Conservation (phyloP, 1,284 basidiomycete genomes). For the Sporisorium scitamineum region DNA sequence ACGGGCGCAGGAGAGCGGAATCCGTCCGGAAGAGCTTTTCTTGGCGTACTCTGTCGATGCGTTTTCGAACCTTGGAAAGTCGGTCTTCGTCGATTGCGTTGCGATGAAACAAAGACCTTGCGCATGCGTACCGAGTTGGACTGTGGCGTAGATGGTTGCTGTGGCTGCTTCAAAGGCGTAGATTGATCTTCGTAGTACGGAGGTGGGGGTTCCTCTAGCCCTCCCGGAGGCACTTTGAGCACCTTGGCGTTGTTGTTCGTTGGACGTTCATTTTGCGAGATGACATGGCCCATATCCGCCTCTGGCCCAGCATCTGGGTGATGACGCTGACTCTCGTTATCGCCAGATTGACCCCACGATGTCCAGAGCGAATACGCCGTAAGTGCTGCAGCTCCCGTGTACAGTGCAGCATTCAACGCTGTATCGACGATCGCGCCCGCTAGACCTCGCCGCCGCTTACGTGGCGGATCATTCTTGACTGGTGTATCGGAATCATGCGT, state of each 20-base stretch:
- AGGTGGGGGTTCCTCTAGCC: conserved; percentile 48
- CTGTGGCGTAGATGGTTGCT: conserved; percentile 18
- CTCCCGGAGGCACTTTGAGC: conserved; percentile 17
- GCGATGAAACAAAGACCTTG: conserved; percentile 50
- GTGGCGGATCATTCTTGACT: conserved; percentile 28
- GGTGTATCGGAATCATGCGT: conserved; percentile 5
- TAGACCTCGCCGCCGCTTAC: conserved; percentile 47
- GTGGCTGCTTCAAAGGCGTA: conserved; percentile 3
- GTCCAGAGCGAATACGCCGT: conserved; percentile 58
- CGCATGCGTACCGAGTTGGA: conserved; percentile 20
- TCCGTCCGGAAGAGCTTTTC: conserved; percentile 21
- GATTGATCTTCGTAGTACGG: conserved; percentile 39
- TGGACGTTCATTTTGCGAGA: conserved; percentile 18
- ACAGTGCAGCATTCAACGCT: conserved; percentile 54
- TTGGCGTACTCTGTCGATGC: conserved; percentile 30
- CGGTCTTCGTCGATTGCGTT: conserved; percentile 36
- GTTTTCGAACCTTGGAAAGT: conserved; percentile 38
- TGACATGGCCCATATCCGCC: conserved; percentile 31
- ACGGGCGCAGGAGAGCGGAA: conserved; percentile 1
- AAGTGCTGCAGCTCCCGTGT: conserved; percentile 56
- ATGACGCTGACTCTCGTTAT: conserved; percentile 29
- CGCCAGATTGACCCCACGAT: conserved; percentile 40
- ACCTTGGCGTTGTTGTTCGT: conserved; percentile 4
- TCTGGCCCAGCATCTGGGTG: conserved; percentile 30
- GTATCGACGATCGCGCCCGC: conserved; percentile 55